Conservation (phyloP, 306 rosid species). For the Ziziphus jujuba region DNA sequence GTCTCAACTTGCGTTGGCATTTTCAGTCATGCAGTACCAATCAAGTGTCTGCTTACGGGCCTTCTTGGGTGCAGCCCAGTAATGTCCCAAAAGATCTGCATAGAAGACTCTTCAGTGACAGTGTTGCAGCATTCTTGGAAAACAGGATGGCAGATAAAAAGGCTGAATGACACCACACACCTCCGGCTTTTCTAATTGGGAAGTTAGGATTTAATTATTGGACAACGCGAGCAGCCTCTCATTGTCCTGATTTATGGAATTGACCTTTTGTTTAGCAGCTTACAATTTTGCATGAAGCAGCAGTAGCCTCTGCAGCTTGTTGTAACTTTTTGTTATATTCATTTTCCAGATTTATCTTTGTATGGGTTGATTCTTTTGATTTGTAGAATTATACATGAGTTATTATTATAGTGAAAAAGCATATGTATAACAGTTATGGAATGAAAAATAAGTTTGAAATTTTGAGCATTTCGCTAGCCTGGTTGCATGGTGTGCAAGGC, state of each 20-base stretch:
- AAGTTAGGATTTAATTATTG: slow-evolving; percentile 17
- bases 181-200: slow-evolving; percentile 79
- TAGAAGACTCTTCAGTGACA: slow-evolving; percentile 92
- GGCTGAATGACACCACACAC: slow-evolving; percentile 85
- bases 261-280: background rate
- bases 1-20: slow-evolving; percentile 65
- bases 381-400: slow-evolving; percentile 39
- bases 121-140: slow-evolving; percentile 91
- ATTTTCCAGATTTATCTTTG: slow-evolving; percentile 37
- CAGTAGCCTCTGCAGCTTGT: slow-evolving; percentile 27
- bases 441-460: slow-evolving; percentile 9
- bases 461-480: too few relatives aligned
- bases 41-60: slow-evolving; percentile 88
- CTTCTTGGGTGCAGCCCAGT: slow-evolving; percentile 86
- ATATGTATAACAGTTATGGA: slow-evolving; percentile 18
- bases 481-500: too few relatives aligned
- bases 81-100: slow-evolving; percentile 81
- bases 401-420: slow-evolving; percentile 17
- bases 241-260: slow-evolving; percentile 12
- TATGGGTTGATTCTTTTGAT: slow-evolving; percentile 48
- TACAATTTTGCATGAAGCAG: slow-evolving; percentile 28
- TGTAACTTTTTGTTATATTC: slow-evolving; percentile 48
- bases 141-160: slow-evolving; percentile 96
- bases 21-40: slow-evolving; percentile 87
- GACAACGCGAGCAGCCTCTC: slow-evolving; percentile 3